Evolutionary conservation across 192 early-diverging fungal species (phyloP).

Genomic region (Coemansia furcata): DNA sequence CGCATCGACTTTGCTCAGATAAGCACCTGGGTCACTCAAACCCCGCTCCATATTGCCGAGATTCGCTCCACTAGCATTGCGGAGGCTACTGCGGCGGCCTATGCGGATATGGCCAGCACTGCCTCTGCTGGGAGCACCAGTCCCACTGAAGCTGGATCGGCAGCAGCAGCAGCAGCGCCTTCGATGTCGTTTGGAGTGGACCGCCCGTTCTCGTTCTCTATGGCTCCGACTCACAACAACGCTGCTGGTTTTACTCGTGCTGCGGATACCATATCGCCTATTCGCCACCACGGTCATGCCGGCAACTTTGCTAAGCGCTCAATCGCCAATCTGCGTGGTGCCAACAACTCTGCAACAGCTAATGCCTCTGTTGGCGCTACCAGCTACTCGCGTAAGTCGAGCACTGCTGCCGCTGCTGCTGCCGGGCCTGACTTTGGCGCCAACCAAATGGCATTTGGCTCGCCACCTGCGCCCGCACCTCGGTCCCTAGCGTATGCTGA

Average conservation of each 20-base stretch:
- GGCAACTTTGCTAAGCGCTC: conserved; percentile 51
- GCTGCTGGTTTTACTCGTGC: conserved; percentile 29
- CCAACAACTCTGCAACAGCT: neutral
- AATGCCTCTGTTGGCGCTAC: neutral
- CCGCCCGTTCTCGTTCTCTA: conserved; percentile 35
- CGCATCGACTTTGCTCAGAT: conserved; percentile 45
- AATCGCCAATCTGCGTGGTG: conserved; percentile 43
- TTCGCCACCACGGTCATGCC: conserved; percentile 20
- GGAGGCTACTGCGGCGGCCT: conserved; percentile 13
- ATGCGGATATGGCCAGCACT: neutral
- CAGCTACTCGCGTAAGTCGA: conserved; percentile 29
- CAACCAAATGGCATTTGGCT: conserved; percentile 27
- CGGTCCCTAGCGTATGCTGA: conserved; percentile 39
- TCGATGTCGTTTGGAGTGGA: conserved; percentile 7
- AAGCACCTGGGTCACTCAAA: conserved; percentile 30
- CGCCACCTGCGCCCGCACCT: conserved; percentile 44
- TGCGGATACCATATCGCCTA: conserved; percentile 20
- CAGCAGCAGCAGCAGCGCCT: neutral
- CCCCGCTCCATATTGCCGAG: conserved; percentile 34
- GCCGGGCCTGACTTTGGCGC: conserved; percentile 7
- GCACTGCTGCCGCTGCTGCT: neutral
- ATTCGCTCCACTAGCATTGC: conserved; percentile 24
- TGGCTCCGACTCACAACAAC: conserved; percentile 10
- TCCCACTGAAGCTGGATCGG: neutral
- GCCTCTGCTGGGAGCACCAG: neutral